Evolutionary conservation across 108 stramenopile species (phyloP), one percentile per base, ranked within the genome.

Genomic region (Discostella stelligeroides): DNA sequence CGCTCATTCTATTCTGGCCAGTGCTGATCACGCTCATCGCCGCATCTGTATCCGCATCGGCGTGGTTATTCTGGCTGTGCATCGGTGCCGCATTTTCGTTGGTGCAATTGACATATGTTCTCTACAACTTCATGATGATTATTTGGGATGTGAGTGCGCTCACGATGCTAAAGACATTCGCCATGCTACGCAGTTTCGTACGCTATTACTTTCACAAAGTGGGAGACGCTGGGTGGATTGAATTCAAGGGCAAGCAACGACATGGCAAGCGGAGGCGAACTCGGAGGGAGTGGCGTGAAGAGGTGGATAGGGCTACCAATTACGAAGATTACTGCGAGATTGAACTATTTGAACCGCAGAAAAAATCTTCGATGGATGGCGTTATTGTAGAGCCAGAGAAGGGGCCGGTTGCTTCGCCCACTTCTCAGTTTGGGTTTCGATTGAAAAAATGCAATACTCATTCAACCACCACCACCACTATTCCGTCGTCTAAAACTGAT

Each of bases 121-220:
- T 85, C 0, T 92, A 92, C 67, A 90, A 91, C 67, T 95, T 95
- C 70, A 34, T 83, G 53, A 88, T 95, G 88, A 95, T 95, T 50
- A 60, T 82, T 3, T 42, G 60, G 11, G 94, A 95, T 68, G 61
- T 95, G 4, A 61, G 72, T 8, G 72, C 73, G 0, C 40, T 95
- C 38, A 78, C 85, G 7, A 12, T 79, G 2, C 68, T 95, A 15
- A 95, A 95, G 63, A 86, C 90, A 4, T 92, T 90, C 57, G 70
- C 78, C 7, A 72, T 83, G 74, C 34, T 83, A 17, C 64, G 86
- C 0, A 67, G 72, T 34, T 48, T 51, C 13, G 38, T 86, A 0
- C 20, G 73, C 42, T 57, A 83, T 46, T 73, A 76, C 30, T 38
- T 65, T 9, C 70, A 68, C 50, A 81, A 72, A 28, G 67, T 62